phyloP scores from a whole-genome alignment of 768 basidiomycete genomes.

The Leccinellum albellum region DNA sequence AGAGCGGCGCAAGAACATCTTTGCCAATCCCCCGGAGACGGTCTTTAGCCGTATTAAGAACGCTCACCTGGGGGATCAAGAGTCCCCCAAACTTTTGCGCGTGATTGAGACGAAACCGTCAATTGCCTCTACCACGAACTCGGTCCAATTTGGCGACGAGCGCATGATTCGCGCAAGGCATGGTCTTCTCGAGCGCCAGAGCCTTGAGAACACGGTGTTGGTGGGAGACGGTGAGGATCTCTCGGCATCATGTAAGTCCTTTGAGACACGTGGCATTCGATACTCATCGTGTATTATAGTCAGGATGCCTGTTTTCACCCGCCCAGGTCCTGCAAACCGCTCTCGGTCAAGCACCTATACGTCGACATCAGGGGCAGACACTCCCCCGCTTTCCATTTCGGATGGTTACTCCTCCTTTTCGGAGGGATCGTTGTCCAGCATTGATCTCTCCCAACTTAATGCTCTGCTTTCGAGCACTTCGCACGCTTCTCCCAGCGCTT shows the following conservation, averaged over 20 bases:
- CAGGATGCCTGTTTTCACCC: conserved; percentile 56
- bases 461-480: conserved; percentile 52
- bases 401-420: conserved; percentile 65
- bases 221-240: conserved; percentile 64
- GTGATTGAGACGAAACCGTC: conserved; percentile 58
- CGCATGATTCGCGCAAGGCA: conserved; percentile 63
- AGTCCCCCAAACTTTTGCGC: conserved; percentile 43
- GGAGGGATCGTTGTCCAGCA: conserved; percentile 73
- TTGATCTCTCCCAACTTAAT: conserved; percentile 65
- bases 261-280: neutral
- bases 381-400: conserved; percentile 65
- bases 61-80: conserved; percentile 1
- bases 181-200: conserved; percentile 62
- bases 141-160: conserved; percentile 62
- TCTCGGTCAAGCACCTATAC: conserved; percentile 72
- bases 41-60: conserved; percentile 38
- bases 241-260: conserved; percentile 45
- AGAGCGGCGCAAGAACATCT: conserved; percentile 57
- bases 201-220: conserved; percentile 62
- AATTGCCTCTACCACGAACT: conserved; percentile 55
- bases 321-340: conserved; percentile 46
- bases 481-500: conserved; percentile 43
- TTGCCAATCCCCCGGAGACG: conserved; percentile 22
- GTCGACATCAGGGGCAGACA: conserved; percentile 62
- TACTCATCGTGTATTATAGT: conserved; percentile 29